Base-by-base conservation (phyloP, 2,329 filamentous ascomycete species). In the Fonsecaea erecta region DNA sequence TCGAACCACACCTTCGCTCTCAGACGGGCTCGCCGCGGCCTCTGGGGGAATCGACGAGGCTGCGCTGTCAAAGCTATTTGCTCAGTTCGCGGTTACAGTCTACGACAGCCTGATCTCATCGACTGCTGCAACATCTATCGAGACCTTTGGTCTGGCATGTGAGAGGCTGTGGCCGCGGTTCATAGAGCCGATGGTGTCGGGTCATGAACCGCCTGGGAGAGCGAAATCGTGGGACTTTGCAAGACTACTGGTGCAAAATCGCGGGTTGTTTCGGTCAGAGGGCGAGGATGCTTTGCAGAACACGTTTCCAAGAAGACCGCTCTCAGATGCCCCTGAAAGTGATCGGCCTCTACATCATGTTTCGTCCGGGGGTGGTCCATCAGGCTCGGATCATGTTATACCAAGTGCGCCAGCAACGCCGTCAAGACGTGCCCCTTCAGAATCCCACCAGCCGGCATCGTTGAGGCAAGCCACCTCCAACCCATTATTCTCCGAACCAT, bases 81-180 rank as follows among this genome's bases (percentile, higher is more conserved):
- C 86, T 14, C 88, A 92, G 52, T 98, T 96, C 80, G 87, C 89
- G 67, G 87, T 87, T 55, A 91, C 92, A 3, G 88, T 97, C 14
- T 95, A 96, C 83, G 95, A 99, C 75, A 88, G 93, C 0, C 83
- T 98, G 12, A 87, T 90, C 55, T 91, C 90, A 68, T 88, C 92
- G 53, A 92, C 92, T 2, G 90, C 90, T 0, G 88, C 93, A 56
- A 69, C 68, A 35, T 93, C 94, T 40, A 83, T 98, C 14, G 84
- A 90, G 1, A 85, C 86, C 11, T 93, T 97, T 71, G 83, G 82
- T 2, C 84, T 86, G 37, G 86, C 90, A 56, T 93, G 90, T 73
- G 78, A 86, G 55, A 86, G 88, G 51, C 84, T 98, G 21, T 99
- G 95, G 95, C 88, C 89, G 11, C 85, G 88, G 3, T 98, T 99